A percentile compares a stretch with the other conserved stretches of the same genome.
These are phyloP conservation scores for Podospora fimiseda DNA, from an alignment of 495 filamentous ascomycete species.

Conservation along the genomic window DNA sequence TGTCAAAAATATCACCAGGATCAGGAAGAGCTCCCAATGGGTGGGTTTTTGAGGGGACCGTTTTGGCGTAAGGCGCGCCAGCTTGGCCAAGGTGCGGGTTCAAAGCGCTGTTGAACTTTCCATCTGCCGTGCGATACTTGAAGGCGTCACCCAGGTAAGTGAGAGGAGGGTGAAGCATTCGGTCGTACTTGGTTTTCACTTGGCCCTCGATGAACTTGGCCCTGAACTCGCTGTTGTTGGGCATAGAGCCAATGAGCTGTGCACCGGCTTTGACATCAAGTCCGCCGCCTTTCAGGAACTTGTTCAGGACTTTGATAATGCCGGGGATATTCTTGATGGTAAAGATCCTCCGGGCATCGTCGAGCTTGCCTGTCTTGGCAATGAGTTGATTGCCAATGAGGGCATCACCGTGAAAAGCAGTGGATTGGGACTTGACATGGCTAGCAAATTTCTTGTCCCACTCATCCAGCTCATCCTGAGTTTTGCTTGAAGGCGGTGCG, in stretches of 20 bases:
- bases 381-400: no score
- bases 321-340: no score
- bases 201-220: conserved; percentile 6
- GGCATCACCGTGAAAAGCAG: no score
- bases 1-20: conserved; percentile 67
- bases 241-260: conserved; percentile 2
- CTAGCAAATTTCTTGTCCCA: no score
- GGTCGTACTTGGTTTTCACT: conserved; percentile 14
- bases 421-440: no score
- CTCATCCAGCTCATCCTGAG: no score
- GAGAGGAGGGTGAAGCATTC: conserved; percentile 15
- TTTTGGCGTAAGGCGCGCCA: conserved; percentile 60
- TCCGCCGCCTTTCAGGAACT: no score
- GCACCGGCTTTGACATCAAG: no score
- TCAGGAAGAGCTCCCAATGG: conserved; percentile 63
- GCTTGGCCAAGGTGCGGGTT: conserved; percentile 57
- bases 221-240: conserved; percentile 6
- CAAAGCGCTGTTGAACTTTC: conserved; percentile 58
- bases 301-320: no score
- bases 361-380: no score
- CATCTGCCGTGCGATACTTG: conserved; percentile 62
- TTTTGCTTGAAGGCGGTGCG: no score
- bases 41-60: conserved; percentile 39
- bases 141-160: conserved; percentile 22
- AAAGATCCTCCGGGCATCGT: no score